Evolutionary conservation across 768 basidiomycete species (phyloP).

Genomic region (Daedalea quercina): DNA sequence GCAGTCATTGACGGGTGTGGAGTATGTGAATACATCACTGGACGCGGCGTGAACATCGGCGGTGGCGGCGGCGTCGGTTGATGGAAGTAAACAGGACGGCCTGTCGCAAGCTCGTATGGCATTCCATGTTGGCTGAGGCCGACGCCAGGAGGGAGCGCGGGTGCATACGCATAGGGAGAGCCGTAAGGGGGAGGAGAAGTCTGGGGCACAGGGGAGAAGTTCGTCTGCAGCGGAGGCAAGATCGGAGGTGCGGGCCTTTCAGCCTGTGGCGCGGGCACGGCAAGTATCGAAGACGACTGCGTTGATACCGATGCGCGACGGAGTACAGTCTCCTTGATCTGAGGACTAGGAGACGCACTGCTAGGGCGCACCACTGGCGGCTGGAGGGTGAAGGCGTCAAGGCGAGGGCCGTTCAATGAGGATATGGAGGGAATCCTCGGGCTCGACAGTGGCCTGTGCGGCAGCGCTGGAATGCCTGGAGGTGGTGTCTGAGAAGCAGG

Average conservation of each 20-base stretch:
- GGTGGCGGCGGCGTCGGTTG: conserved; percentile 35
- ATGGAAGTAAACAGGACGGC: conserved; percentile 70
- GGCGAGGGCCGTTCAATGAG: not conserved
- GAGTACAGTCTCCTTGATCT: conserved; percentile 44
- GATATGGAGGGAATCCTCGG: not conserved
- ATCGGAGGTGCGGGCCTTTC: conserved; percentile 28
- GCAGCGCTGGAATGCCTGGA: not conserved
- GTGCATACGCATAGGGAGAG: conserved; percentile 60
- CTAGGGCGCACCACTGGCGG: not conserved
- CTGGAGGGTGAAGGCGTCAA: not conserved
- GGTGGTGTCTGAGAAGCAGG: not conserved
- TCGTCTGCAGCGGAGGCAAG: conserved; percentile 38
- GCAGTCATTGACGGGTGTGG: conserved; percentile 35
- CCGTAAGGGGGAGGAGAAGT: conserved; percentile 50
- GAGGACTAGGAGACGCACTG: conserved; percentile 10
- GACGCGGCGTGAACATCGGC: conserved; percentile 62
- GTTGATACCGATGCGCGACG: conserved; percentile 27
- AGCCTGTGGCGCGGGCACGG: conserved; percentile 5
- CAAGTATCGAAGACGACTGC: conserved; percentile 10
- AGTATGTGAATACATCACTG: conserved; percentile 51
- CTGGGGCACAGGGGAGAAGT: conserved; percentile 32
- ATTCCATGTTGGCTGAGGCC: conserved; percentile 70
- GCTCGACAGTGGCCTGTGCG: not conserved
- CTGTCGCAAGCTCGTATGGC: conserved; percentile 78
- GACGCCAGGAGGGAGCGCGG: conserved; percentile 58